Base-by-base conservation (phyloP, 192 early-diverging fungal species). In the Podila minutissima region DNA sequence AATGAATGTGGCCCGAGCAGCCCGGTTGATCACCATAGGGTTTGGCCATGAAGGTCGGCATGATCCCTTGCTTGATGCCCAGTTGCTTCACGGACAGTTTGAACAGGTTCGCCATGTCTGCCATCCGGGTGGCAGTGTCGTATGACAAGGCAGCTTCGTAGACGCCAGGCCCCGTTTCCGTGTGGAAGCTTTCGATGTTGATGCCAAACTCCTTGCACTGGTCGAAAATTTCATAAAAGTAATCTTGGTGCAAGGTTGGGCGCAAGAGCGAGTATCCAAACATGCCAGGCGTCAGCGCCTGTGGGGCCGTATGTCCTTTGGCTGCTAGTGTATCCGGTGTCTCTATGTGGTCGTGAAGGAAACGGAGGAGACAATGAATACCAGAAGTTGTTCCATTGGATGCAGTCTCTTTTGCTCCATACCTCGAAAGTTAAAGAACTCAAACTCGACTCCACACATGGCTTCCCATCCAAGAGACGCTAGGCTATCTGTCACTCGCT, bases 41-140 rank as follows among this genome's bases (percentile, higher is more conserved):
- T 65, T 95, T 95, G 5, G 94, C 94, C 94, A 95, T 95, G 84
- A 95, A 95, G 13, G 88, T 90, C 11, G 94, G 82, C 78, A 93
- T 92, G 50, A 95, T 81, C 4, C 91, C 91, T 64, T 89, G 85
- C 41, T 90, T 83, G 10, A 92, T 51, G 0, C 88, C 93, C 28
- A 95, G 83, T 71, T 93, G 91, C 76, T 95, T 95, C 49, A 86
- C 89, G 1, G 89, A 84, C 12, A 86, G 89, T 64, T 95, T 95
- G 84, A 95, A 95, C 17, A 95, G 82, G 10, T 90, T 88, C 10
- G 94, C 94, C 51, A 87, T 84, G 77, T 95, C 94, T 17, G 88
- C 90, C 65, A 91, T 82, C 50, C 90, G 77, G 32, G 88, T 69
- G 0, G 92, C 90, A 28, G 81, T 84, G 15, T 82, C 64, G 82